Conservation (phyloP, 306 rosid genomes). For the Purshia tridentata region DNA sequence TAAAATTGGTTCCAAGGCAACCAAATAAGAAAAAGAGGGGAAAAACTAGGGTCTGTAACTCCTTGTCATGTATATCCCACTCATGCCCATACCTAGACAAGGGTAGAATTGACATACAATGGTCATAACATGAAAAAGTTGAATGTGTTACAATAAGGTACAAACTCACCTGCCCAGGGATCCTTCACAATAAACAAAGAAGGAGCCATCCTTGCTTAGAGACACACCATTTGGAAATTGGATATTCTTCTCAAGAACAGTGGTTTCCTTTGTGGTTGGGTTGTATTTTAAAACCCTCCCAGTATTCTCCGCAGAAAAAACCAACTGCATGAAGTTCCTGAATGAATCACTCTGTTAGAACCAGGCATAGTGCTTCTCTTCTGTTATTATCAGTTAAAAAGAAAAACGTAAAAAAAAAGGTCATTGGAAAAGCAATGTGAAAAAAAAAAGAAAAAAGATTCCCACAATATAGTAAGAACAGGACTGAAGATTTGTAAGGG, state of each 20-base stretch:
- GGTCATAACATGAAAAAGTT: not conserved
- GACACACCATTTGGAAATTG: constrained; percentile 90
- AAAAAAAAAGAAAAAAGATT: not conserved
- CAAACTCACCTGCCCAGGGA: constrained; percentile 67
- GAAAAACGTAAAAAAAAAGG: not conserved
- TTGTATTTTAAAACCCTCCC: constrained; percentile 85
- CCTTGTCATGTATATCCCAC: constrained; percentile 4
- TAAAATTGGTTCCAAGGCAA: not conserved
- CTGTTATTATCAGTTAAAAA: not conserved
- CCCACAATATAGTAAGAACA: not conserved
- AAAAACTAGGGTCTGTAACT: not conserved
- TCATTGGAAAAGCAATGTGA: not conserved
- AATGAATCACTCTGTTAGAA: constrained; percentile 34
- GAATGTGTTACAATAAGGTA: not conserved
- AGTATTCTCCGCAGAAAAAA: constrained; percentile 64
- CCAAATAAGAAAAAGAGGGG: not conserved
- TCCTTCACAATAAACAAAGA: constrained; percentile 75
- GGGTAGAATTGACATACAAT: not conserved
- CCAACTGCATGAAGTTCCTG: constrained; percentile 85
- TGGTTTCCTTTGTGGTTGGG: constrained; percentile 66
- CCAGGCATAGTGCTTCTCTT: constrained; percentile 3
- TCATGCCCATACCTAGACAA: not conserved
- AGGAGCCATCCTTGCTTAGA: constrained; percentile 87
- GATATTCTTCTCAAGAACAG: constrained; percentile 69
- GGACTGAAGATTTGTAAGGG: not conserved